Percentiles rank a stretch among this genome's conserved stretches.
Evolutionary conservation across 352 stramenopile genomes (phyloP).

Genomic region (Phytopythium aichiense): DNA sequence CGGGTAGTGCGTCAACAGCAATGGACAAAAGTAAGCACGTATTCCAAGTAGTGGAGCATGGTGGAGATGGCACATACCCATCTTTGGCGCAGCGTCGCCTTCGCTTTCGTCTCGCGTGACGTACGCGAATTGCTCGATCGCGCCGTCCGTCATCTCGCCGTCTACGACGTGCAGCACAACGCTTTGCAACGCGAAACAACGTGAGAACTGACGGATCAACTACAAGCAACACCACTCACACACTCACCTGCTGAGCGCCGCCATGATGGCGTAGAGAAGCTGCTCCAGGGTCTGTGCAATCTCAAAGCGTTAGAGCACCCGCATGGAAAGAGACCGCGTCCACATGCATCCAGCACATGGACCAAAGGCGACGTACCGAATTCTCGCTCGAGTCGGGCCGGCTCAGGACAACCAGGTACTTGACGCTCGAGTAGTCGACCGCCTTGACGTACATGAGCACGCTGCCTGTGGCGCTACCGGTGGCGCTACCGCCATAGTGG

Average conservation of each 20-base stretch:
- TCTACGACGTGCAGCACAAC: constrained; percentile 69
- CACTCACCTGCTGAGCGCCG: constrained; percentile 56
- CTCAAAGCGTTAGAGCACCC: no score
- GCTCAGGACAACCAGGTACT: constrained; percentile 72
- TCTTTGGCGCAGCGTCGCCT: constrained; percentile 18
- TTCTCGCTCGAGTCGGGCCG: constrained; percentile 41
- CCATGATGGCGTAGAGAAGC: constrained; percentile 65
- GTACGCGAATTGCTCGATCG: constrained; percentile 59
- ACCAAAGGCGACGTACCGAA: constrained; percentile 6
- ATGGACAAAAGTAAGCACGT: no score
- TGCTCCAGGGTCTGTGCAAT: constrained; percentile 36
- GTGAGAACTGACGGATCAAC: not conserved
- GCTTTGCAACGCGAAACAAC: constrained; percentile 13
- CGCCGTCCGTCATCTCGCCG: constrained; percentile 41
- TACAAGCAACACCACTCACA: no score
- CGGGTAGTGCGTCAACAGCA: not conserved
- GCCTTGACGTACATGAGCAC: constrained; percentile 77
- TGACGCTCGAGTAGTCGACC: constrained; percentile 54
- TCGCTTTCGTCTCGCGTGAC: constrained; percentile 26
- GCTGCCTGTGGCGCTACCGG: constrained; percentile 6
- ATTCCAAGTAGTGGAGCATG: not conserved
- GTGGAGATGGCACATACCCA: constrained; percentile 15
- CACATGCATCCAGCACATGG: not conserved
- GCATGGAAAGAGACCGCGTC: no score
- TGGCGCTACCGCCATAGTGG: not conserved